Conservation (phyloP, 2,329 filamentous ascomycete species). For the Diaporthe humulicola region DNA sequence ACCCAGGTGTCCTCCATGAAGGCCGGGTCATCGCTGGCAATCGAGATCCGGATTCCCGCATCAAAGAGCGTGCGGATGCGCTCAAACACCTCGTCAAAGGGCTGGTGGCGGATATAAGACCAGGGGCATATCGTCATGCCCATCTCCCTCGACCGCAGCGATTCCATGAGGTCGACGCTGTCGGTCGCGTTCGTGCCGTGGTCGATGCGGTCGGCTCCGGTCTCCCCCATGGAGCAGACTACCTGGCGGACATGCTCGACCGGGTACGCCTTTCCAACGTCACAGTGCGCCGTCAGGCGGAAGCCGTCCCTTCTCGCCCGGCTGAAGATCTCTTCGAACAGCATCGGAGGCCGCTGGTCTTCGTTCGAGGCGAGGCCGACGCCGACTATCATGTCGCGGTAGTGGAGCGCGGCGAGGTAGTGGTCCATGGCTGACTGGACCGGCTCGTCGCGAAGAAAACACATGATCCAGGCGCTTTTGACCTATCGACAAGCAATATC, state of each 20-base stretch:
- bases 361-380: slow-evolving; percentile 63
- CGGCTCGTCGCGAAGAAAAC: slow-evolving; percentile 57
- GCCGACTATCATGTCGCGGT: slow-evolving; percentile 49
- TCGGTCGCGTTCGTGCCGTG: slow-evolving; percentile 57
- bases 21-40: slow-evolving; percentile 63
- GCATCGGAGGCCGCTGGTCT: slow-evolving; percentile 56
- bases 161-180: slow-evolving; percentile 48
- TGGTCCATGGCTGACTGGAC: slow-evolving; percentile 53
- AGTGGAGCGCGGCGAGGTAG: slow-evolving; percentile 55
- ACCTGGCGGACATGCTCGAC: slow-evolving; percentile 57
- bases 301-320: slow-evolving; percentile 55
- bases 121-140: slow-evolving; percentile 58
- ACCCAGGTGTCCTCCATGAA: slow-evolving; percentile 65
- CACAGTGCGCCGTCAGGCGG: slow-evolving; percentile 63
- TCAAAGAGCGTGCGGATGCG: slow-evolving; percentile 59
- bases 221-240: slow-evolving; percentile 48
- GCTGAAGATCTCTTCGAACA: slow-evolving; percentile 57
- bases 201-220: slow-evolving; percentile 55
- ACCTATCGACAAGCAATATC: slow-evolving; percentile 32
- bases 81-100: slow-evolving; percentile 57
- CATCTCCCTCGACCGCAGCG: slow-evolving; percentile 50
- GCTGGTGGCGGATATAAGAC: slow-evolving; percentile 57
- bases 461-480: slow-evolving; percentile 55
- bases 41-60: slow-evolving; percentile 59
- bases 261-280: slow-evolving; percentile 63